Percentiles rank a stretch among this genome's conserved stretches.
These are phyloP conservation scores for Kluyveromyces nonfermentans DNA, from an alignment of 805 yeast species.

Conservation along the genomic window DNA sequence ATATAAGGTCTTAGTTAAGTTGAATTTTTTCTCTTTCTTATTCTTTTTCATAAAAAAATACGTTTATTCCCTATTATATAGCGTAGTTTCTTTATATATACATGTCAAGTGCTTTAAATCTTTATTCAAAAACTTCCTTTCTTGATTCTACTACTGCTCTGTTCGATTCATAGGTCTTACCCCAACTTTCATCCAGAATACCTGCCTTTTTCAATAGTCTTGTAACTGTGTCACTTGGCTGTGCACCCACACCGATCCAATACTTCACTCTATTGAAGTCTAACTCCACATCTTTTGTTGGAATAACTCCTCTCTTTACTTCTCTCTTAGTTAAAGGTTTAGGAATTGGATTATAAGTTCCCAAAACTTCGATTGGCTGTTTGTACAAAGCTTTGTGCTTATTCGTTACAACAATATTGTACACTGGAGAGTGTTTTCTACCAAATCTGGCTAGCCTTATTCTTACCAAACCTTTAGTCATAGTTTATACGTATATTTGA, in stretches of 20 bases:
- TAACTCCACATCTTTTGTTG: constrained; percentile 68
- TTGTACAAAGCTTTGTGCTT: constrained; percentile 70
- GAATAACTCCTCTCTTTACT: constrained; percentile 43
- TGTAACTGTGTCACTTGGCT: constrained; percentile 75
- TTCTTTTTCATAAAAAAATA: no score
- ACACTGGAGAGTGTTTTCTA: constrained; percentile 74
- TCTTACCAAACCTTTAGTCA: constrained; percentile 57
- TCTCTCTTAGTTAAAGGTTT: constrained; percentile 52
- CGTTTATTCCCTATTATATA: not conserved
- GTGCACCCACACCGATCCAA: constrained; percentile 98
- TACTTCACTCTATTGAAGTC: constrained; percentile 88
- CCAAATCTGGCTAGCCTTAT: constrained; percentile 92
- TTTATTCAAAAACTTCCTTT: constrained; percentile 17
- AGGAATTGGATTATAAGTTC: constrained; percentile 84
- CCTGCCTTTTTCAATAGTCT: constrained; percentile 74
- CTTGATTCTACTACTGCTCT: constrained; percentile 19
- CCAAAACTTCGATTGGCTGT: constrained; percentile 89
- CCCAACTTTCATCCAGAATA: constrained; percentile 29
- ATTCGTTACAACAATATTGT: constrained; percentile 85
- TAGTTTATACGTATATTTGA: constrained; percentile 1
- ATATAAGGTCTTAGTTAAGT: not conserved
- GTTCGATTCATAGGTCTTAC: constrained; percentile 9
- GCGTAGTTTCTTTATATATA: not conserved
- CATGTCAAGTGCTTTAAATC: not conserved
- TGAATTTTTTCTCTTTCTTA: not conserved